Conservation (phyloP, 768 basidiomycete species). For the Mycena leptocephala region DNA sequence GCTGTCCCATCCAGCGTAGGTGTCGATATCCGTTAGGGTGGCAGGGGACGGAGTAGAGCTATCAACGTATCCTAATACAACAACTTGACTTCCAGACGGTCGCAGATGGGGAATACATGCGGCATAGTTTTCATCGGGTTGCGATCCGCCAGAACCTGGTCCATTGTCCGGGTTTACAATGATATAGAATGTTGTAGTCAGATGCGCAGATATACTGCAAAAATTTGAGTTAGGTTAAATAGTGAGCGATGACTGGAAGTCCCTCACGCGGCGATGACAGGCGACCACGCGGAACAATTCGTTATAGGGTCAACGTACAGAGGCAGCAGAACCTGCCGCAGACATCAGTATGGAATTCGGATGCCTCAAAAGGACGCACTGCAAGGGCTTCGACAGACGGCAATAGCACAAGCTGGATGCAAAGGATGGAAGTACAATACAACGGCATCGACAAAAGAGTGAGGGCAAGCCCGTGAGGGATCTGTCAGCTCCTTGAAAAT, state of each 20-base stretch:
- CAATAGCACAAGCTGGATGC: no score
- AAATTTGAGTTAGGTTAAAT: not conserved
- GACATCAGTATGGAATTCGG: no score
- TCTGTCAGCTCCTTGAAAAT: no score
- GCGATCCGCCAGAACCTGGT: constrained; percentile 10
- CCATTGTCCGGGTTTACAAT: constrained; percentile 21
- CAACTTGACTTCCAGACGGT: not conserved
- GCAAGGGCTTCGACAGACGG: no score
- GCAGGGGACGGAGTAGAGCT: not conserved
- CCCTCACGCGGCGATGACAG: constrained; percentile 7
- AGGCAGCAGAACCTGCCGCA: constrained; percentile 22
- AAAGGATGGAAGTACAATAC: no score
- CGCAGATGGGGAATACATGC: not conserved
- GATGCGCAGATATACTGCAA: constrained; percentile 26
- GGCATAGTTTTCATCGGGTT: constrained; percentile 2
- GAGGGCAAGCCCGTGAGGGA: no score
- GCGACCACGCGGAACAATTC: constrained; percentile 24
- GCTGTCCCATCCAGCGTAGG: constrained; percentile 25
- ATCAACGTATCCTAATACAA: constrained; percentile 21
- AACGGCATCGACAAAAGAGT: no score
- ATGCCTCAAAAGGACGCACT: no score
- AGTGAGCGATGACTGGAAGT: not conserved
- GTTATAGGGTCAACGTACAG: constrained; percentile 12
- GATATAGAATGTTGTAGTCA: constrained; percentile 3
- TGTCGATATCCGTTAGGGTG: constrained; percentile 15